These are phyloP conservation scores for Purshia tridentata DNA, from an alignment of 306 rosid genomes.

Conservation along the genomic window DNA sequence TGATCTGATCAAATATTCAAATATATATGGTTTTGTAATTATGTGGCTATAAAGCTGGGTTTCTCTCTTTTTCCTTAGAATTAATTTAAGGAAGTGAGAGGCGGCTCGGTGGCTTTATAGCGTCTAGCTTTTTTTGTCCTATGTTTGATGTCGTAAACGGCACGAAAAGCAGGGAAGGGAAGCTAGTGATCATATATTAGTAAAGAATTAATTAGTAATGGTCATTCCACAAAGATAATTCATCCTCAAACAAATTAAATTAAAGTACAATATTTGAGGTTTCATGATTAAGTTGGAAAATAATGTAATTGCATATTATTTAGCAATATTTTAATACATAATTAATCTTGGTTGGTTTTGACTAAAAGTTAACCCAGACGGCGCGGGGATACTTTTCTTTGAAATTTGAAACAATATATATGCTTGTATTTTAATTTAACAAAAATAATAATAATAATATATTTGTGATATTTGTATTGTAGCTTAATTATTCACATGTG, in stretches of 20 bases:
- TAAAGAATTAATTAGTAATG: background rate
- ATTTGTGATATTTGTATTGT: too few relatives aligned
- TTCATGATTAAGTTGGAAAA: slow-evolving; percentile 11
- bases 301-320: background rate
- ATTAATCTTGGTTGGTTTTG: slow-evolving; percentile 25
- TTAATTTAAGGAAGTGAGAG: slow-evolving; percentile 17
- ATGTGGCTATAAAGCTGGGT: background rate
- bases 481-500: too few relatives aligned
- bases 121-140: background rate
- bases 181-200: background rate
- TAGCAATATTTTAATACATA: background rate
- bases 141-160: slow-evolving; percentile 36
- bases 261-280: background rate
- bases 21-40: background rate
- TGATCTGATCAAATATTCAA: too few relatives aligned
- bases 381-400: slow-evolving; percentile 30
- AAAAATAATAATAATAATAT: background rate
- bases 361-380: slow-evolving; percentile 14
- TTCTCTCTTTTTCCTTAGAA: background rate
- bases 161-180: slow-evolving; percentile 24
- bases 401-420: background rate
- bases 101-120: slow-evolving; percentile 27
- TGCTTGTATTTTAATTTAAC: background rate
- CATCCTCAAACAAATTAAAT: background rate
- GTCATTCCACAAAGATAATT: background rate